These are phyloP conservation scores for Ulota crispa DNA, from an alignment of 225 moss, liverwort and hornwort species.

Conservation along the genomic window DNA sequence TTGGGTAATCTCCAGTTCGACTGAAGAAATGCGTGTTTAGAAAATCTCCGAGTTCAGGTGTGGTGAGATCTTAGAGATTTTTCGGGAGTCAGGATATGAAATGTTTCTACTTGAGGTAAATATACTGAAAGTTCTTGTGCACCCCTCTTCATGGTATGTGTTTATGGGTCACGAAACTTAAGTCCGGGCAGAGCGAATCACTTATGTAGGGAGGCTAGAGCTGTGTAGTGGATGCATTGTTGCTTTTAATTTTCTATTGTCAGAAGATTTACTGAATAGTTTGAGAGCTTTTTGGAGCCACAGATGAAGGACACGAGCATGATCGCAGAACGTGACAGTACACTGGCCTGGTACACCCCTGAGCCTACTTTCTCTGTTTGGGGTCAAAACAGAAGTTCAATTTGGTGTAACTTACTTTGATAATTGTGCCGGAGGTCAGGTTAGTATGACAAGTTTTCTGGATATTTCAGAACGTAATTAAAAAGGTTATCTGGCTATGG, in stretches of 20 bases:
- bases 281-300: not conserved
- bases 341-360: not conserved
- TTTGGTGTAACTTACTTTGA: too few relatives aligned
- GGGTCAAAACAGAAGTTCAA: not conserved
- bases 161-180: not conserved
- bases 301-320: not conserved
- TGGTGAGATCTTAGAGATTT: constrained; percentile 21
- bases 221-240: not conserved
- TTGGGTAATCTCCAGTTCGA: not conserved
- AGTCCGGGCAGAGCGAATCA: not conserved
- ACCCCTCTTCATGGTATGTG: not conserved
- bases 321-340: not conserved
- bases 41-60: constrained; percentile 14
- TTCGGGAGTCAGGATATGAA: constrained; percentile 35
- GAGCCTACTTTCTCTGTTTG: not conserved
- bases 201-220: not conserved
- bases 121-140: constrained; percentile 15
- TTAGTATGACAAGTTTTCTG: not conserved
- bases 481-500: too few relatives aligned
- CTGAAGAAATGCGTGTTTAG: not conserved
- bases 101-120: constrained; percentile 26
- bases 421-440: too few relatives aligned
- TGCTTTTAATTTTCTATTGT: not conserved
- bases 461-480: not conserved
- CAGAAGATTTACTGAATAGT: not conserved